Conservation (phyloP, 805 yeast genomes). For the Kuraishia hungarica region DNA sequence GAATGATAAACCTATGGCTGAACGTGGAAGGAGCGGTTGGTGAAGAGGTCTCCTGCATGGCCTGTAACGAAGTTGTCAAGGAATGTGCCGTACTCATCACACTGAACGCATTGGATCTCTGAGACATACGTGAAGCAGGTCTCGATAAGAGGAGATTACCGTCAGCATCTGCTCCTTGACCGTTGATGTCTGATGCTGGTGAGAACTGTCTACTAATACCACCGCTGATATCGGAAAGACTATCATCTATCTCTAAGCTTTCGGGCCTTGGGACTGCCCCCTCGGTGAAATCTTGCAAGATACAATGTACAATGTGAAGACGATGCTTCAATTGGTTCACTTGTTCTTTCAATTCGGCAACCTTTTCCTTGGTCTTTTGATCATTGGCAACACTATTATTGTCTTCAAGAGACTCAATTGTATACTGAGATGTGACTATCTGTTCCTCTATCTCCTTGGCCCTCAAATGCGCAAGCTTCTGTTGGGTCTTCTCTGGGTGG, state of each 20-base stretch:
- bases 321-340: conserved; percentile 1
- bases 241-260: neutral
- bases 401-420: conserved; percentile 14
- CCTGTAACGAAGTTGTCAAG: neutral
- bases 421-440: conserved; percentile 20
- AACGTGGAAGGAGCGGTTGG: conserved; percentile 19
- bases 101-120: neutral
- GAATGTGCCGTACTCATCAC: neutral
- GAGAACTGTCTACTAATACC: neutral
- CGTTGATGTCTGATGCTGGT: neutral
- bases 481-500: conserved; percentile 50
- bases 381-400: conserved; percentile 10
- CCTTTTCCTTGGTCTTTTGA: neutral
- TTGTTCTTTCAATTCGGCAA: neutral
- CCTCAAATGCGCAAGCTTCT: conserved; percentile 31
- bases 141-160: neutral
- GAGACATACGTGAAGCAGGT: neutral
- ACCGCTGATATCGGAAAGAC: neutral
- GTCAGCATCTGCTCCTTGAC: neutral
- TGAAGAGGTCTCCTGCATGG: neutral
- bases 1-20: conserved; percentile 65
- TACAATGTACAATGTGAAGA: conserved; percentile 19
- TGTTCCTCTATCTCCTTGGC: conserved; percentile 29
- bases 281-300: conserved; percentile 18
- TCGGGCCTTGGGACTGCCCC: neutral